A percentile compares a stretch with the other conserved stretches of the same genome.
Evolutionary conservation across 2,329 filamentous ascomycete genomes (phyloP).

Genomic region (Dothideomycetidae sp.): DNA sequence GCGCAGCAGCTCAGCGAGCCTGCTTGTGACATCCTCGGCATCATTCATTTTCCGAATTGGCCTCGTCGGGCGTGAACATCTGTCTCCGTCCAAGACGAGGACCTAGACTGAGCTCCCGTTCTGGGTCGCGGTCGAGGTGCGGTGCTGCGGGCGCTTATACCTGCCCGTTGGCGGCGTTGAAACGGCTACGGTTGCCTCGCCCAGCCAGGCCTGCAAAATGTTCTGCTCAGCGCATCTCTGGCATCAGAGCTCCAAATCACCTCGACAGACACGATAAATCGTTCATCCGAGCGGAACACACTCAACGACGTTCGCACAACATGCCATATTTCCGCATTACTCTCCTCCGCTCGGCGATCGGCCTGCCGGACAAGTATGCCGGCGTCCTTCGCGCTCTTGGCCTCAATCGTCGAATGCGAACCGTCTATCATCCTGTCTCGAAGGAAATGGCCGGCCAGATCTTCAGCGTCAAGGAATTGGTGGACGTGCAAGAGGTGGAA

Average conservation of each 20-base stretch:
- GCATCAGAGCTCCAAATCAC: not conserved
- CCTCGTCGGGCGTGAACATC: not conserved
- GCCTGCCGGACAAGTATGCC: conserved; percentile 60
- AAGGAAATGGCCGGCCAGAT: conserved; percentile 77
- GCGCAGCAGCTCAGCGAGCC: conserved; percentile 82
- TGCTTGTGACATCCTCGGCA: conserved; percentile 28
- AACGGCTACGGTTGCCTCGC: not conserved
- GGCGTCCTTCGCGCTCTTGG: conserved; percentile 76
- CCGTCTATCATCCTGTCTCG: conserved; percentile 77
- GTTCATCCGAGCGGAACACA: not conserved
- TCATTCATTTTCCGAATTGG: conserved; percentile 17
- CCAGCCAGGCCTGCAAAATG: not conserved
- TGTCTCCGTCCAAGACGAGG: not conserved
- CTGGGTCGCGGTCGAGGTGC: not conserved
- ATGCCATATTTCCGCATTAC: conserved; percentile 59
- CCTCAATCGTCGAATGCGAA: conserved; percentile 68
- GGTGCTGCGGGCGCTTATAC: not conserved
- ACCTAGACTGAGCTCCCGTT: not conserved
- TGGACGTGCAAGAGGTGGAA: conserved; percentile 67
- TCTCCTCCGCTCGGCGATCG: conserved; percentile 77
- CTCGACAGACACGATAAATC: not conserved
- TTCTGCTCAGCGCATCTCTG: not conserved
- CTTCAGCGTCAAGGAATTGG: conserved; percentile 85
- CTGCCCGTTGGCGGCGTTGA: not conserved
- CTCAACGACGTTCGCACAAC: not conserved